A percentile compares a stretch with the other conserved stretches of the same genome.
These are phyloP conservation scores for Lathyrus sativus DNA, from an alignment of 306 rosid genomes.

Conservation along the genomic window DNA sequence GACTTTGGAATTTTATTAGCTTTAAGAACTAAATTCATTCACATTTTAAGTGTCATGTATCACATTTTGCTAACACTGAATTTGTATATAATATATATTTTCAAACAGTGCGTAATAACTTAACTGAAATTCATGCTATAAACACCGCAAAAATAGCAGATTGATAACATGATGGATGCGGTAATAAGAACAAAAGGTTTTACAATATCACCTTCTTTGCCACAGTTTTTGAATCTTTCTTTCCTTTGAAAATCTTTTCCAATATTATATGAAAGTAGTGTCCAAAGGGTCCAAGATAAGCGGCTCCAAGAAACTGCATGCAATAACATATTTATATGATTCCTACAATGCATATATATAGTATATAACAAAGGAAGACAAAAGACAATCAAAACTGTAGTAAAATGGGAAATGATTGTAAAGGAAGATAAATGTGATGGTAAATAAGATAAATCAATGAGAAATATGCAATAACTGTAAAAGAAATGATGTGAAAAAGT, in stretches of 20 bases:
- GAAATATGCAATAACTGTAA: neutral
- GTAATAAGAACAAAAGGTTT: slow-evolving; percentile 26
- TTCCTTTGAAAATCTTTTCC: slow-evolving; percentile 90
- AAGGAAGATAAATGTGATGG: too few species aligned
- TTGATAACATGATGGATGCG: slow-evolving; percentile 21
- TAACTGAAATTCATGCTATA: slow-evolving; percentile 3
- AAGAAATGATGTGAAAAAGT: neutral
- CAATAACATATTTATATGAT: slow-evolving; percentile 23
- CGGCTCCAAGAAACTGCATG: slow-evolving; percentile 84
- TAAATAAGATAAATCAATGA: neutral
- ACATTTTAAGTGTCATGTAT: slow-evolving; percentile 1
- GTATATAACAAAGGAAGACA: neutral
- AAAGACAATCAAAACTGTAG: slow-evolving; percentile 17
- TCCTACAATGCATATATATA: slow-evolving; percentile 13
- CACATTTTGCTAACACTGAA: slow-evolving; percentile 10
- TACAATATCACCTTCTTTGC: slow-evolving; percentile 71
- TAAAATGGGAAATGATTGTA: slow-evolving; percentile 5
- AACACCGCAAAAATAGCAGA: slow-evolving; percentile 29
- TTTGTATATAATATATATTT: slow-evolving; percentile 4
- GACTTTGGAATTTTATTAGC: too few species aligned
- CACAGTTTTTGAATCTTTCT: slow-evolving; percentile 83
- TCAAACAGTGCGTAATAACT: neutral
- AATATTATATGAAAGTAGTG: slow-evolving; percentile 69
- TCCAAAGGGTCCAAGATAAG: slow-evolving; percentile 92
- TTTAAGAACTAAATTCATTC: too few species aligned